Base-by-base conservation (phyloP, 2,329 filamentous ascomycete species). In the Albifimbria verrucaria region DNA sequence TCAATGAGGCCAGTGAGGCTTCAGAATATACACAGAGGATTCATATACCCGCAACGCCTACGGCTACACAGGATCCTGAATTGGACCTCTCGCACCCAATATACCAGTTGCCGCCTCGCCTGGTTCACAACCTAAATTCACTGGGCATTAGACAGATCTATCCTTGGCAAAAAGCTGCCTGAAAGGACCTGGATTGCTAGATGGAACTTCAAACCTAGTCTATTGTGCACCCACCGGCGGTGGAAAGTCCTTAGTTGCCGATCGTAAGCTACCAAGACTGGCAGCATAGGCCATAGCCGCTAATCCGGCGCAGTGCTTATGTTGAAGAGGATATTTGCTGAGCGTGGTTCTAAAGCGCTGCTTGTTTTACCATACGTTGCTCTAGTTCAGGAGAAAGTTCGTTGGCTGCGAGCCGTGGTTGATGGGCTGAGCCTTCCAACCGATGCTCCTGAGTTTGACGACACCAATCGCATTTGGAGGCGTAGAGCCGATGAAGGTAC, bases 211-310 rank as follows among this genome's bases (percentile, higher is more conserved):
- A 57, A 91, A 90, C 60, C 74, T 92, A 10, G 85, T 92, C n/a
- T 92, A 92, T 64, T 89, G 85, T 43, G 89, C 89, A 7, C 89
- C 89, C 0, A 92, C 89, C 0, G 88, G 88, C 4, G 88, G 88
- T 41, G 89, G 89, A 17, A 91, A 92, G 69, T 90, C 87, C 7
- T 76, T 92, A 12, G 87, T 91, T 46, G 88, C 88, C 52, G 81
- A 85, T 62, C 68, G 74, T 75, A 56, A 68, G 72, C 56, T 15
- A 45, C 45, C 21, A 49, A 44, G 12, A 15, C 42, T 44, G 5
- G 42, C 3, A 23, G 22, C 4, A 44, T 21, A 15, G 6, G 15
- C 17, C n/a, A 11, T 10, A 23, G 20, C 46, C 46, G 32, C 60
- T 67, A 54, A 65, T 43, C 21, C 44, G 22, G 49, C 32, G n/a